Evolutionary conservation across 345 rosid genomes (phyloP), one percentile per base, ranked within the genome.

Genomic region (Pugionium cornutum): DNA sequence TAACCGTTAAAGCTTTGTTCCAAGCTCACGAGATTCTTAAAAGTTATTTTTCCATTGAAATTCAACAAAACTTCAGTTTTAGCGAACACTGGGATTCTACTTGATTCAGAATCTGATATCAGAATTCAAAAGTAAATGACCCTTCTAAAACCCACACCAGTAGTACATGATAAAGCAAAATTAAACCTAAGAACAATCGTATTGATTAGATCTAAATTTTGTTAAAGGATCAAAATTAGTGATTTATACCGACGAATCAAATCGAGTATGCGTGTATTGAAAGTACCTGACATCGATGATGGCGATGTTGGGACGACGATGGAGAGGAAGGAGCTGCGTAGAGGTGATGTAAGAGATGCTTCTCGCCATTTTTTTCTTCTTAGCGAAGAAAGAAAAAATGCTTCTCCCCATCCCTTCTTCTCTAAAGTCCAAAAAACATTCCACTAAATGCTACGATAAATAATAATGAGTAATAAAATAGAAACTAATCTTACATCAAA

Each of bases 271-370:
- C 40, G 42, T 37, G 37, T 31, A 60, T 3, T 4, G 29, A 58
- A 30, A 35, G 26, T 53, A 92, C 98, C 98, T 84, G 77, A 89
- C 98, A 70, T 92, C 97, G 52, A 92, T 52, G 34, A 92, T 76
- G 71, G 91, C 98, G 36, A 92, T 77, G 58, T 89, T 83, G 4
- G 89, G 89, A 36, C 84, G 88, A 61, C 75, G 76, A 69, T 77
- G 77, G 28, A 87, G 73, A 60, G 91, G 68, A 40, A 92, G 89
- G 54, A 89, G 97, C 83, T 86, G 85, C 56, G 96, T 68, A 26
- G 82, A 88, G 3, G 86, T 84, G 64, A 92, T 72, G 86, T 81
- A 92, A 51, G 97, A 82, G 80, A 92, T 74, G 79, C 82, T 77
- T 26, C 84, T 83, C 72, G 86, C 83, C 97, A 92, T 92, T 34